Evolutionary conservation across 2,329 filamentous ascomycete genomes (phyloP).

Genomic region (Pleomassaria siparia): DNA sequence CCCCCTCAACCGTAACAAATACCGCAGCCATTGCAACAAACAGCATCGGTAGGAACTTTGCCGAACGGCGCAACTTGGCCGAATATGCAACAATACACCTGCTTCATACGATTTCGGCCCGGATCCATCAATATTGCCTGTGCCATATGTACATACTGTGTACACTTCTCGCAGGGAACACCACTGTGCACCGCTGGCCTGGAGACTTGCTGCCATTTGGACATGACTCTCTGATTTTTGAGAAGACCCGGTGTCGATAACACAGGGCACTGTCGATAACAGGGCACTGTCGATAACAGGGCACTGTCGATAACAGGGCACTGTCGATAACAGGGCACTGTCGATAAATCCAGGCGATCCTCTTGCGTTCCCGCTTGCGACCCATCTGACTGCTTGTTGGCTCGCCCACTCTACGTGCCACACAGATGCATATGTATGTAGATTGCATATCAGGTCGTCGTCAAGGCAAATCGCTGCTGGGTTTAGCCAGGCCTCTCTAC

Average conservation of each 20-base stretch:
- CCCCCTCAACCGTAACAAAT: background rate
- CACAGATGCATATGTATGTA: constrained; percentile 15
- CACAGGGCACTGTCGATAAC: too few relatives aligned
- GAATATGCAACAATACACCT: background rate
- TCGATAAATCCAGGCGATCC: constrained; percentile 18
- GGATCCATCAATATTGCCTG: constrained; percentile 14
- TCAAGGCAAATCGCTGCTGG: constrained; percentile 17
- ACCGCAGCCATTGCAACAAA: background rate
- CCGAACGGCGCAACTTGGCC: background rate
- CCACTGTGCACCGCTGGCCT: background rate
- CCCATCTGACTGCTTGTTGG: constrained; percentile 15
- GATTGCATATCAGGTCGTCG: constrained; percentile 16
- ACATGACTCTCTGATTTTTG: background rate
- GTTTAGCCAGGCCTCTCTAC: constrained; percentile 14
- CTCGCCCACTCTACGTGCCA: constrained; percentile 26
- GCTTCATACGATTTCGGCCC: constrained; percentile 17
- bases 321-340: constrained; percentile 13
- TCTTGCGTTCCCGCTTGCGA: constrained; percentile 16
- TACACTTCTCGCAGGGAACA: constrained; percentile 5
- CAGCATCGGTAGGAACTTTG: background rate
- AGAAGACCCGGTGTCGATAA: constrained; percentile 3
- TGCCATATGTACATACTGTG: too few relatives aligned
- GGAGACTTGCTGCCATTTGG: constrained; percentile 8
- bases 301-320: constrained; percentile 13
- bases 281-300: constrained; percentile 12